Evolutionary conservation across 192 early-diverging fungal species (phyloP).

Genomic region (Backusella westeae): DNA sequence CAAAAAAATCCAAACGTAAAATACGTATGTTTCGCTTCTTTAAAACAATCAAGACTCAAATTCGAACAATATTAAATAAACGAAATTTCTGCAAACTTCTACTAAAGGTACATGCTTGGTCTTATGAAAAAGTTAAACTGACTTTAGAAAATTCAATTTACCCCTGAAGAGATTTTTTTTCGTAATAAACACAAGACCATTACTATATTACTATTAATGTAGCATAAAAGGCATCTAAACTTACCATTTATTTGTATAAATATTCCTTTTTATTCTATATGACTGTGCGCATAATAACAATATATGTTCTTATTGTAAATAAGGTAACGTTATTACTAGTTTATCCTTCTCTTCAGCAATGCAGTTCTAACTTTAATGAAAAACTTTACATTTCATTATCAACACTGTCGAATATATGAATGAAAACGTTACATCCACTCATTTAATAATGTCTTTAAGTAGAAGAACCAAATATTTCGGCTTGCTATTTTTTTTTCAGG

Average conservation of each 20-base stretch:
- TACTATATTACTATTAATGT: neutral
- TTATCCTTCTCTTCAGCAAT: no score
- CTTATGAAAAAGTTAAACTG: constrained; percentile 2
- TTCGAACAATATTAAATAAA: neutral
- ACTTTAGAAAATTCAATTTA: neutral
- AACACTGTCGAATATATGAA: no score
- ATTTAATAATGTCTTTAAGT: no score
- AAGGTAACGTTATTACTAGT: no score
- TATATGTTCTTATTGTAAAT: neutral
- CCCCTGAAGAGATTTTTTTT: neutral
- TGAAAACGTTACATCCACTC: no score
- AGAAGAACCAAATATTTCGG: no score
- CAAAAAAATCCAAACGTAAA: neutral
- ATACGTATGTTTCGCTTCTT: neutral
- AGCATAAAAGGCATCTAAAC: neutral
- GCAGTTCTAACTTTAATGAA: no score
- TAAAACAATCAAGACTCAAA: neutral
- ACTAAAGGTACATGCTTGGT: neutral
- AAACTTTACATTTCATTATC: no score
- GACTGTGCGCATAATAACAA: neutral
- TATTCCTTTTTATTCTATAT: neutral
- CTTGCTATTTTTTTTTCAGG: no score
- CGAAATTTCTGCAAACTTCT: neutral
- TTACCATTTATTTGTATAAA: neutral
- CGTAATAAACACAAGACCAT: neutral